Evolutionary conservation across 768 basidiomycete species (phyloP), one percentile per base, ranked within the genome.

Genomic region (Boletus speciosus): DNA sequence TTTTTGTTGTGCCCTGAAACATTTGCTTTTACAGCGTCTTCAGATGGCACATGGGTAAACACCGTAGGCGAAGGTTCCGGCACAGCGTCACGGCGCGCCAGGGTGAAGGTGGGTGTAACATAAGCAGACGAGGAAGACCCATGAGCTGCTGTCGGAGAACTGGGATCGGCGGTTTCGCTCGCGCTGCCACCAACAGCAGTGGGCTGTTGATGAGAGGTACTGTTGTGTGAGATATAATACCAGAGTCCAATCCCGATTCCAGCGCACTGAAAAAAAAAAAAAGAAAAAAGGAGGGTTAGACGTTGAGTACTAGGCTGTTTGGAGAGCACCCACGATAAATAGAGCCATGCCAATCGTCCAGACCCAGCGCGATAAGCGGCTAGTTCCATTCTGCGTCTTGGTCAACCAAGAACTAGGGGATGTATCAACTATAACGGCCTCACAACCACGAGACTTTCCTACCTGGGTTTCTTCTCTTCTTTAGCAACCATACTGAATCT

Each of bases 401-500:
- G 67, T 70, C 36, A 92, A 74, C 90, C 90, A 92, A 7, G 78
- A 71, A 57, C 85, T 88, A 53, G 49, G 19, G 31, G 19, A 36
- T 32, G 35, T 5, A 49, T 45, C 41, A 23, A 53, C 9, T 16
- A 58, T 21, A 23, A 49, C n/a, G 32, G 45, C 14, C 11, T 36
- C 21, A 14, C 14, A 43, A 34, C 16, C 15, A 52, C 36, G 49
- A 21, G 36, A 15, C 27, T 44, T 39, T 58, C 60, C 19, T 49
- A 76, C 78, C 72, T 74, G 69, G 78, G 76, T 61, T 82, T 82
- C 64, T 76, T 74, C 60, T 87, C 83, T 54, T 84, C 83, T 64
- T 82, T 88, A 9, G 83, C 89, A 57, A 92, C 83, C 76, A 91
- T 90, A 56, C 86, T 88, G 71, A 92, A 93, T 37, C 90, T 78